Evolutionary conservation across 2,329 filamentous ascomycete species (phyloP), one percentile per base, ranked within the genome.

Genomic region (Penicillium sp.): DNA sequence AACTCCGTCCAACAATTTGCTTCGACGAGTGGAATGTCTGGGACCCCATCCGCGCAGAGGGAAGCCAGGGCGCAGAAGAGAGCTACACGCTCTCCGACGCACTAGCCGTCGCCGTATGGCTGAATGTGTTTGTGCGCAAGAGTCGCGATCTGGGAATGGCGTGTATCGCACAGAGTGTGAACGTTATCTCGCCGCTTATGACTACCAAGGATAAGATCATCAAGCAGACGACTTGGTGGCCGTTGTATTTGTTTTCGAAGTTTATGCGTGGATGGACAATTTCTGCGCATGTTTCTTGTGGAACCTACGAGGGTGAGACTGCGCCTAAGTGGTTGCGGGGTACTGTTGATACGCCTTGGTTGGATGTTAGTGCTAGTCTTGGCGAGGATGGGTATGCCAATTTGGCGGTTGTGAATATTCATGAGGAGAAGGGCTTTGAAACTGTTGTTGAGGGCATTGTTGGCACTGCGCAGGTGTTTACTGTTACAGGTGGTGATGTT

Each of bases 21-120:
- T 92, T 92, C 69, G 90, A 93, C 70, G 89, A 92, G 74, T 92
- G 90, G 90, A 93, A 92, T 71, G 89, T 92, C 9, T 93, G 89
- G 89, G 88, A 91, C 65, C 87, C 88, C 0, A 79, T 81, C 52
- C 84, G 89, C 9, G 89, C 89, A 0, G 87, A 87, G 0, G 90
- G 90, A 16, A 85, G 89, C 65, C 72, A 83, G 58, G 90, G 90
- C 16, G 90, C 87, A 6, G 89, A 92, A 74, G 89, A 92, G 70
- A 78, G 74, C 65, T 90, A 92, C 76, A 91, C 87, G 0, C 81
- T 92, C 8, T 90, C 87, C 0, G 89, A 92, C 63, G 88, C 88
- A 1, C 79, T 92, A 16, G 89, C 88, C n/a, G 89, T 92, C 0
- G 84, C 83, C 3, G 82, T 89, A 21, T 92, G 87, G 84, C 79